Conservation (phyloP, 2,329 filamentous ascomycete genomes). For the Fusarium pseudoanthophilum region DNA sequence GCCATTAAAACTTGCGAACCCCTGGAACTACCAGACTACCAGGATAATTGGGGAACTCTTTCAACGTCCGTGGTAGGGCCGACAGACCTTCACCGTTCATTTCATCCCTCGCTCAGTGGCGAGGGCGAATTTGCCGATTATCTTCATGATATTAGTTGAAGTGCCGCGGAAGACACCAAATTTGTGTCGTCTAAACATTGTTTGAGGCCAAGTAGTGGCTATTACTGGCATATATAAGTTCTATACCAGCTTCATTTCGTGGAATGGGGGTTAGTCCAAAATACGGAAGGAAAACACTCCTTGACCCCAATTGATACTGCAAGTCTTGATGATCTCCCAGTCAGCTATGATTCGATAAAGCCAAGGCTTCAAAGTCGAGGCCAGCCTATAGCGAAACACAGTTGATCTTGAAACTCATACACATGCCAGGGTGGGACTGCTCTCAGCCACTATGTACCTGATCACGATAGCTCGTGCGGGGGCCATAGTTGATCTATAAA, state of each 20-base stretch:
- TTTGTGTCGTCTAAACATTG: background rate
- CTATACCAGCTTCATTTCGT: background rate
- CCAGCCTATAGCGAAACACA: background rate
- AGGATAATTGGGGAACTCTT: slow-evolving; percentile 22
- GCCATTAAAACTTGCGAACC: slow-evolving; percentile 13
- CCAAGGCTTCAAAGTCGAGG: background rate
- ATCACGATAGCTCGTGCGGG: slow-evolving; percentile 6
- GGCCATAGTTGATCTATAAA: background rate
- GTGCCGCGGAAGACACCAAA: background rate
- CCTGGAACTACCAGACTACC: slow-evolving; percentile 20
- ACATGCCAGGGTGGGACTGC: background rate
- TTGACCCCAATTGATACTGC: background rate
- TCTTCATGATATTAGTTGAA: background rate
- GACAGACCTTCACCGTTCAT: slow-evolving; percentile 23
- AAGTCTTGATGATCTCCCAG: background rate
- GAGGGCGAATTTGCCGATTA: background rate
- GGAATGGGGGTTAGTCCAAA: slow-evolving; percentile 18
- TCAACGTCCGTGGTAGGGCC: slow-evolving; percentile 32
- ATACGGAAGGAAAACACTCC: background rate
- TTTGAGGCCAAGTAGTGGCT: background rate
- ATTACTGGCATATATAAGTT: background rate
- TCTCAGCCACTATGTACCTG: background rate
- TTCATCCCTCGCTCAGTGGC: slow-evolving; percentile 3
- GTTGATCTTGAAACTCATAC: background rate
- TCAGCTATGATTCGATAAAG: background rate